Evolutionary conservation across 1,139 yeast species (phyloP), one percentile per base, ranked within the genome.

Genomic region (Trichomonascaceae sp.): DNA sequence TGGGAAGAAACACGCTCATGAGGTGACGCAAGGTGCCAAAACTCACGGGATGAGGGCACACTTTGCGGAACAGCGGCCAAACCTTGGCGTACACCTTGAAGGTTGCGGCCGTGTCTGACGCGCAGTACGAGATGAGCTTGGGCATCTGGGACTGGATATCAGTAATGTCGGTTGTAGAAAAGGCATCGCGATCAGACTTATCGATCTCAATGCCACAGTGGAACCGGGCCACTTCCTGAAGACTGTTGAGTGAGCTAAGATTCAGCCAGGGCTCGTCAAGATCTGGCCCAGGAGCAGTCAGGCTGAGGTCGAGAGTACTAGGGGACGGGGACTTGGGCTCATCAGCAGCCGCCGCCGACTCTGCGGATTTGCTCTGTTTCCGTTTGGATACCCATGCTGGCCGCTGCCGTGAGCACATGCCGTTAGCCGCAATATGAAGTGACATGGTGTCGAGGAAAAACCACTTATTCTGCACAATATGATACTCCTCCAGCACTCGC

Each of bases 371-470:
- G 35, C 35, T 34, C 36, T 30, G 43, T 44, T 46, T 40, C 34
- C 44, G 39, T 42, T 49, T 42, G 74, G 74, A 75, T 49, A 72
- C 59, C 85, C 92, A 92, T 16, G 68, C 64, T 0, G 87, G 79
- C 40, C 97, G 60, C 51, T 92, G 98, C 44, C 84, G 74, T 1
- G 97, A 81, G 51, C 96, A 82, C 69, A 92, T 78, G 0, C 99
- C 99, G 34, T 81, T 76, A 1, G 76, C 74, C 0, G 97, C 93
- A 26, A 87, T 76, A 57, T 92, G 98, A 16, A 92, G 61, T 1
- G 97, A 77, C 89, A 89, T 80, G 1, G 94, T 89, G 54, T 92
- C 99, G 37, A 92, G 45, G 48, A 64, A 92, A 54, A 84, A 85
- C 2, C 81, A 80, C 46, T 76, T 73, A 0, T 93, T 65, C 32